phyloP scores from a whole-genome alignment of 140 eudicot genomes.

The Flaveria floridana region DNA sequence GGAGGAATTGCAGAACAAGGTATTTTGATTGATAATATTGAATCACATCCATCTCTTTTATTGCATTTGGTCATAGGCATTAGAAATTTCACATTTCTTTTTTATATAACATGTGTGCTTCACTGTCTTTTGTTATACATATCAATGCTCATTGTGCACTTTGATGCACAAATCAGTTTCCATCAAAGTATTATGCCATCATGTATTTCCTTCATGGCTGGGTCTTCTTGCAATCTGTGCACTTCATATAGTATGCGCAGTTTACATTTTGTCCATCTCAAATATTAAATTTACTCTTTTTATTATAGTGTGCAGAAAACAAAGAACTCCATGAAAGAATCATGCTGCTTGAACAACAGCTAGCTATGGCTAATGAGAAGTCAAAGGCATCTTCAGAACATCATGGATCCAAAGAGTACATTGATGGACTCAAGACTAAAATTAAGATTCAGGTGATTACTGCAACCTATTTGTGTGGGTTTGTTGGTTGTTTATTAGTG shows the following conservation, averaged over 20 bases:
- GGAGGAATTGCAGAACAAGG: constrained; percentile 88
- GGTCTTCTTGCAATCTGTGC: constrained; percentile 11
- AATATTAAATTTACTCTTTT: neutral
- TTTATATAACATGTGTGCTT: neutral
- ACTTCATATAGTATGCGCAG: constrained; percentile 2
- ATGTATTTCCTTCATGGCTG: neutral
- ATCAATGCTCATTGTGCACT: constrained; percentile 3
- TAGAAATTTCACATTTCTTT: constrained; percentile 8
- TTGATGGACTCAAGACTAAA: constrained; percentile 66
- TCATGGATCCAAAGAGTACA: constrained; percentile 54
- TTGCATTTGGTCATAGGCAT: constrained; percentile 16
- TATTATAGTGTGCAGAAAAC: constrained; percentile 69
- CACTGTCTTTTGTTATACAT: neutral
- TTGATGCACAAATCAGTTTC: neutral
- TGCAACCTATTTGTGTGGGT: constrained; percentile 5
- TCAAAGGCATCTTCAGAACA: constrained; percentile 38
- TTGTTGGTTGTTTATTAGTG: constrained; percentile 1
- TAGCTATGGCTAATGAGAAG: constrained; percentile 51
- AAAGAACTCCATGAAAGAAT: constrained; percentile 77
- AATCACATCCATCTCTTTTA: constrained; percentile 16
- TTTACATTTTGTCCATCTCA: constrained; percentile 6
- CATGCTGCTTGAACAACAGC: constrained; percentile 65
- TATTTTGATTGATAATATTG: constrained; percentile 13
- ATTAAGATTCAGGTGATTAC: constrained; percentile 70
- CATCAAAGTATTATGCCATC: constrained; percentile 14